These are phyloP conservation scores for Phenoliferia sp. DNA, from an alignment of 1,284 basidiomycete genomes.

Conservation along the genomic window DNA sequence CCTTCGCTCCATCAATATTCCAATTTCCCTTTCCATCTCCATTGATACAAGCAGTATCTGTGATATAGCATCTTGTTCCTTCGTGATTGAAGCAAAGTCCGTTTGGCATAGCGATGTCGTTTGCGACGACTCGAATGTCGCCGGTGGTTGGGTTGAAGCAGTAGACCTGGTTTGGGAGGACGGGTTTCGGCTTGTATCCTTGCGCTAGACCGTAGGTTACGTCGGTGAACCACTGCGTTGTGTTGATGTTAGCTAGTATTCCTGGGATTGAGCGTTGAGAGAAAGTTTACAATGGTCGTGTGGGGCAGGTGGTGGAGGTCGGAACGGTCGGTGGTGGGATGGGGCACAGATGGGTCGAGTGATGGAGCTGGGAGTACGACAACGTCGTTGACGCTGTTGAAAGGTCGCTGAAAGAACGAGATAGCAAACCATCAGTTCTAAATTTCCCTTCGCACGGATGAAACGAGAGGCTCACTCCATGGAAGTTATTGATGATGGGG, in stretches of 20 bases:
- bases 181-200: constrained; percentile 32
- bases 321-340: constrained; percentile 2
- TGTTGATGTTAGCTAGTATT: not conserved
- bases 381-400: constrained; percentile 35
- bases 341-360: not conserved
- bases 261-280: not conserved
- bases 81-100: constrained; percentile 19
- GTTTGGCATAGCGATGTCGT: constrained; percentile 34
- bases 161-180: constrained; percentile 32
- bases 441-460: not conserved
- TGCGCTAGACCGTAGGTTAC: constrained; percentile 38
- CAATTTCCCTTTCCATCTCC: not conserved
- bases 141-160: constrained; percentile 31
- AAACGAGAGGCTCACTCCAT: constrained; percentile 9
- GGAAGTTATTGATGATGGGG: constrained; percentile 27
- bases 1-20: not conserved
- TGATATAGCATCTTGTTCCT: constrained; percentile 24
- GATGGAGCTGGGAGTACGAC: constrained; percentile 17
- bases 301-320: constrained; percentile 9
- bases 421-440: not conserved
- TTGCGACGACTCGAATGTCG: constrained; percentile 28
- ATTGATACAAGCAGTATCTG: constrained; percentile 29
- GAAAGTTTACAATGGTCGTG: constrained; percentile 18
- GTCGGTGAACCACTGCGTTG: constrained; percentile 38
- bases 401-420: constrained; percentile 10